Percentiles rank a stretch among this genome's conserved stretches.
Conservation (phyloP, 805 yeast genomes). For the Myxozyma melibiosi region DNA sequence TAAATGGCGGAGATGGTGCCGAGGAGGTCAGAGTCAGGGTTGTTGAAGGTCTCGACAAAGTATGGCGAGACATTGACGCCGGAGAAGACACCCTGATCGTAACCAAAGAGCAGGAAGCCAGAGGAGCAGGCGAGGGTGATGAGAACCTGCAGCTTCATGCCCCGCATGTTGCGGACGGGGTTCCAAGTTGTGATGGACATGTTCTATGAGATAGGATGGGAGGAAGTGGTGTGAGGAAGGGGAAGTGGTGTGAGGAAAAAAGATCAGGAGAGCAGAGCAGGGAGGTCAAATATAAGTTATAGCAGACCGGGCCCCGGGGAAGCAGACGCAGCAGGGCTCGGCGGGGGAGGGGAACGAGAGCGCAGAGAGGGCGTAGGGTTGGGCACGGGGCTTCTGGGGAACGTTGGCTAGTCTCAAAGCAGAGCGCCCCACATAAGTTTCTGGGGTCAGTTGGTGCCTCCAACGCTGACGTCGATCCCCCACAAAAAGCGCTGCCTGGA, state of each 20-base stretch:
- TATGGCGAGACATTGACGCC: conserved; percentile 65
- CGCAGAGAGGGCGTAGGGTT: no score
- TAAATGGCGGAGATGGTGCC: conserved; percentile 46
- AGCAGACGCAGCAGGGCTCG: not conserved
- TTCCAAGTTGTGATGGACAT: not conserved
- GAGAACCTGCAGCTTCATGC: conserved; percentile 15
- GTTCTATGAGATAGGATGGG: not conserved
- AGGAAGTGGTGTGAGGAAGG: not conserved
- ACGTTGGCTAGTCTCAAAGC: no score
- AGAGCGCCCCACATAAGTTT: no score
- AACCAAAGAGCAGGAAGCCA: conserved; percentile 42
- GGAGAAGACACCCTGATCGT: conserved; percentile 39
- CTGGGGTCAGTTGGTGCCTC: no score
- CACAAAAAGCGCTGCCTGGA: no score
- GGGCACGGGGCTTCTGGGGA: no score
- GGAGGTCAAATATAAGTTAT: no score
- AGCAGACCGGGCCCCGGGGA: no score
- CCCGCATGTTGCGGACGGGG: conserved; percentile 9
- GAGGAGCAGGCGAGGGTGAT: conserved; percentile 24
- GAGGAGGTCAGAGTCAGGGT: conserved; percentile 36
- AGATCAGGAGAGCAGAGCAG: no score
- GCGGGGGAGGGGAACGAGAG: no score
- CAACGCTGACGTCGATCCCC: no score
- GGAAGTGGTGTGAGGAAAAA: no score
- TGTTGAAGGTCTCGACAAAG: conserved; percentile 38